phyloP scores from a whole-genome alignment of 345 rosid species.

The Trapa bicornis region DNA sequence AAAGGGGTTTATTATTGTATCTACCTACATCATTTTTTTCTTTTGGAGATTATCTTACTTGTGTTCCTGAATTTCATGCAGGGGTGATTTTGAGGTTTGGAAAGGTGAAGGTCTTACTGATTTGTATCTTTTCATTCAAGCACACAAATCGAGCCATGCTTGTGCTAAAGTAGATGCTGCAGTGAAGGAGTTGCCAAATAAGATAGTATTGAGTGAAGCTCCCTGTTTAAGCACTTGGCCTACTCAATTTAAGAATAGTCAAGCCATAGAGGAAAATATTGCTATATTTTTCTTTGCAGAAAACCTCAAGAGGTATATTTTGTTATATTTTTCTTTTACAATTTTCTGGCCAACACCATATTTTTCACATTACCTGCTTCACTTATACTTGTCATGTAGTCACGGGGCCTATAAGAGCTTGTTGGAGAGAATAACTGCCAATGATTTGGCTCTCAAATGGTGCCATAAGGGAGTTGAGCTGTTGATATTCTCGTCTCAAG shows the following conservation, averaged over 20 bases:
- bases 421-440: conserved; percentile 29
- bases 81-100: conserved; percentile 37
- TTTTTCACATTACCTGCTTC: not conserved
- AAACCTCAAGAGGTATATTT: conserved; percentile 29
- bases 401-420: conserved; percentile 29
- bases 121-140: conserved; percentile 30
- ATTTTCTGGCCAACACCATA: not conserved
- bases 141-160: conserved; percentile 25
- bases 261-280: conserved; percentile 32
- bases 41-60: not conserved
- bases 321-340: not conserved
- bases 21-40: not conserved
- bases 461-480: conserved; percentile 30
- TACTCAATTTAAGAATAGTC: conserved; percentile 22
- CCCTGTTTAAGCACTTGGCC: conserved; percentile 35
- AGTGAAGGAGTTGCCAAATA: conserved; percentile 24
- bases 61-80: conserved; percentile 13
- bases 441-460: conserved; percentile 42
- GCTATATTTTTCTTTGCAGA: conserved; percentile 48
- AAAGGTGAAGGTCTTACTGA: conserved; percentile 15
- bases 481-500: conserved; percentile 33
- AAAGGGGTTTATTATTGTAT: not conserved
- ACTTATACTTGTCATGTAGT: conserved; percentile 22
- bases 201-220: conserved; percentile 33
- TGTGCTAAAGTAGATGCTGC: conserved; percentile 24